Percentiles rank a stretch among this genome's conserved stretches.
These are phyloP conservation scores for Leucocoprinus gongylophorus DNA, from an alignment of 1,284 basidiomycete species.

Conservation along the genomic window DNA sequence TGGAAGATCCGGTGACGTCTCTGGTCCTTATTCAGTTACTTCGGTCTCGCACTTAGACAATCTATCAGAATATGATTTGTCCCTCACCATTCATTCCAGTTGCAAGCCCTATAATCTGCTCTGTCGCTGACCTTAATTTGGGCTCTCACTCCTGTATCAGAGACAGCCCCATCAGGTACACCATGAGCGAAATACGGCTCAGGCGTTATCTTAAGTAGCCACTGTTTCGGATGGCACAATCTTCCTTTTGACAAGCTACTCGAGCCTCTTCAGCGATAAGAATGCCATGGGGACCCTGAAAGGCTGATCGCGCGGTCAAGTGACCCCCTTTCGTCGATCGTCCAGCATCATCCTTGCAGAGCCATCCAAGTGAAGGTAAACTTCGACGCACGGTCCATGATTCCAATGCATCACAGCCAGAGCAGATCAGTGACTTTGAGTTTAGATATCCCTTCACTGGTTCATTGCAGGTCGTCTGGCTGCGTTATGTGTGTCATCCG, in stretches of 20 bases:
- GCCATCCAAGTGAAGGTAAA: slow-evolving; percentile 16
- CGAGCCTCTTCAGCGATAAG: slow-evolving; percentile 19
- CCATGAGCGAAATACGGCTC: slow-evolving; percentile 24
- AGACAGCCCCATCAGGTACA: not conserved
- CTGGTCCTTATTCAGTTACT: slow-evolving; percentile 8
- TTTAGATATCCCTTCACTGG: slow-evolving; percentile 13
- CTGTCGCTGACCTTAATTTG: too few species aligned
- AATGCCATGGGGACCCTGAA: not conserved
- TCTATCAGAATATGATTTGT: too few species aligned
- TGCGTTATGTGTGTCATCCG: slow-evolving; percentile 17
- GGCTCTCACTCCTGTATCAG: too few species aligned
- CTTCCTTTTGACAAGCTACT: slow-evolving; percentile 24
- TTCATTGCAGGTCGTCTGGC: slow-evolving; percentile 13
- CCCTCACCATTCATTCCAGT: too few species aligned
- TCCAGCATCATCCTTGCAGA: slow-evolving; percentile 20
- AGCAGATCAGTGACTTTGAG: not conserved
- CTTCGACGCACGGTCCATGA: not conserved
- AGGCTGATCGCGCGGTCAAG: too few species aligned
- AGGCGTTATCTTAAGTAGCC: slow-evolving; percentile 24
- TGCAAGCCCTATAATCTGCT: too few species aligned
- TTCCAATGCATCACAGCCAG: not conserved
- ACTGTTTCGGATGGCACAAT: slow-evolving; percentile 32
- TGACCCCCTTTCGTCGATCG: slow-evolving; percentile 28
- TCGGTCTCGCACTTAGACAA: too few species aligned
- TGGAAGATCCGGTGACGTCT: slow-evolving; percentile 13